Evolutionary conservation across 805 yeast genomes (phyloP), one percentile per base, ranked within the genome.

Genomic region (Grigorovia transvaalensis): DNA sequence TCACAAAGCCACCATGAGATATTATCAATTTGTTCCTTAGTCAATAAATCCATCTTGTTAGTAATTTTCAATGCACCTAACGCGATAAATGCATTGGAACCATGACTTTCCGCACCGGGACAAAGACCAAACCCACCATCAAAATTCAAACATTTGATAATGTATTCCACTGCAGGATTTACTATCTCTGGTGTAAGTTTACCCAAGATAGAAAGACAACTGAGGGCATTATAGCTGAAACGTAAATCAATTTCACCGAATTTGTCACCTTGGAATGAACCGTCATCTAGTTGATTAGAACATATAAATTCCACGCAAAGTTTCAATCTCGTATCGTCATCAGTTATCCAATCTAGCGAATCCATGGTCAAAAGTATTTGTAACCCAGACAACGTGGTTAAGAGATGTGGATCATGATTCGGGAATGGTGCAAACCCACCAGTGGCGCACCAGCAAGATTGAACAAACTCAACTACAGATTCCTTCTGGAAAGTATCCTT

Each of bases 91-190:
- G 83, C 85, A 66, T 87, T 96, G 0, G 96, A 97, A 1, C 96
- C 84, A 67, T 93, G 99, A 46, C 91, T 82, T 66, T 93, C 99
- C 0, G 96, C 91, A 0, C 96, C 96, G 0, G 99, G 98, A 9
- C 81, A 80, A 68, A 87, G 73, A 0, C 99, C 99, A 73, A 85
- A 93, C 0, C 95, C 96, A 3, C 99, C 99, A 65, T 93, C 99
- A 63, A 88, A 91, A 66, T 93, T 93, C 55, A 77, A 83, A 67
- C 99, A 93, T 41, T 63, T 62, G 49, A 76, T 57, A 1, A 91
- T 78, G 68, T 81, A 91, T 0, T 70, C 71, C 0, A 80, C 82
- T 0, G 96, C 88, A 0, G 79, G 79, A 15, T 78, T 79, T 0
- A 78, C 80, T 2, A 75, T 74, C 7, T 77, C 71, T n/a, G 72